These are phyloP conservation scores for Penicillium flavigenum DNA, from an alignment of 495 filamentous ascomycete species.

Conservation along the genomic window DNA sequence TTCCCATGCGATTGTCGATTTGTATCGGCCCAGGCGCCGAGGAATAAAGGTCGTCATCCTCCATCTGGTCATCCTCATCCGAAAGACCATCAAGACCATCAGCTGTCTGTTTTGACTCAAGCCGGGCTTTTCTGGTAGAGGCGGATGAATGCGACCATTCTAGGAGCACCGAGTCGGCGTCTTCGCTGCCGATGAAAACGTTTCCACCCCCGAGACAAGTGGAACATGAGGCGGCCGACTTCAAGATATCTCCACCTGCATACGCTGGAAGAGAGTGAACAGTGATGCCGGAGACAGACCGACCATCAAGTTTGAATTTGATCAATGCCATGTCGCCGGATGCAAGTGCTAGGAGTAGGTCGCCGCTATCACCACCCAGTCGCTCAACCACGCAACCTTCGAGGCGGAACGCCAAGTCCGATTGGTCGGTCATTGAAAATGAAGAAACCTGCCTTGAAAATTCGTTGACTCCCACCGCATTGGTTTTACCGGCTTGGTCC, in stretches of 20 bases:
- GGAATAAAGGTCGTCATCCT: slow-evolving; percentile 69
- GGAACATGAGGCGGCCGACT: slow-evolving; percentile 65
- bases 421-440: slow-evolving; percentile 82
- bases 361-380: slow-evolving; percentile 69
- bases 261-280: slow-evolving; percentile 61
- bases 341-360: slow-evolving; percentile 79
- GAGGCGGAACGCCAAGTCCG: slow-evolving; percentile 72
- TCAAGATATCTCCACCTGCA: slow-evolving; percentile 59
- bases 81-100: slow-evolving; percentile 43
- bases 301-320: slow-evolving; percentile 84
- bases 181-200: slow-evolving; percentile 83
- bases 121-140: slow-evolving; percentile 43
- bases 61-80: slow-evolving; percentile 53
- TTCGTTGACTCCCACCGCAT: slow-evolving; percentile 89
- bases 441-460: slow-evolving; percentile 77
- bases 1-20: slow-evolving; percentile 20
- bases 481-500: slow-evolving; percentile 91
- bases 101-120: slow-evolving; percentile 50
- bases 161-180: slow-evolving; percentile 77
- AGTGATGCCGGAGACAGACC: slow-evolving; percentile 82
- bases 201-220: slow-evolving; percentile 64
- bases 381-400: slow-evolving; percentile 80
- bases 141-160: slow-evolving; percentile 67
- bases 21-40: slow-evolving; percentile 38
- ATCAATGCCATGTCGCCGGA: slow-evolving; percentile 74